These are phyloP conservation scores for Spathaspora arborariae DNA, from an alignment of 805 yeast genomes.

Conservation along the genomic window DNA sequence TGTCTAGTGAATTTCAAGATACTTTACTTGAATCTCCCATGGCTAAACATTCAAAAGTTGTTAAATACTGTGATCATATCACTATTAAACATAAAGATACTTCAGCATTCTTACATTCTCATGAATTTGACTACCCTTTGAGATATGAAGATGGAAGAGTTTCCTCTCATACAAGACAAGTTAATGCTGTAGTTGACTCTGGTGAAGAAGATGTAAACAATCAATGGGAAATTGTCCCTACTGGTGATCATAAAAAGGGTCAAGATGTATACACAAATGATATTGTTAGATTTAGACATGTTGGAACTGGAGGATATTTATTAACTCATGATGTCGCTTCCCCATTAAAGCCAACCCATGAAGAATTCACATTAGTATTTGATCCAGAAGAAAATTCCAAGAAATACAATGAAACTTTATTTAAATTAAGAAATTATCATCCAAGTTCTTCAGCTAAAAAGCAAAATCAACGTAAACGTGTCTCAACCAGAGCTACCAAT, in stretches of 20 bases:
- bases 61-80: slow-evolving; percentile 72
- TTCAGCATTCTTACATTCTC: slow-evolving; percentile 79
- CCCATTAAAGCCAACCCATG: slow-evolving; percentile 86
- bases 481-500: slow-evolving; percentile 68
- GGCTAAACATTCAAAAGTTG: slow-evolving; percentile 64
- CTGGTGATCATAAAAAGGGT: slow-evolving; percentile 33
- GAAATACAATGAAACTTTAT: slow-evolving; percentile 66
- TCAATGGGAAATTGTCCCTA: slow-evolving; percentile 84
- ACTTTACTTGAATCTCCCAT: slow-evolving; percentile 80
- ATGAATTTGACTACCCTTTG: slow-evolving; percentile 68
- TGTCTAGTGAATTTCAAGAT: slow-evolving; percentile 95
- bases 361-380: slow-evolving; percentile 78
- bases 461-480: slow-evolving; percentile 41
- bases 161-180: slow-evolving; percentile 93
- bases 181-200: slow-evolving; percentile 59
- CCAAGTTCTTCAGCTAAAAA: slow-evolving; percentile 38
- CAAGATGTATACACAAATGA: slow-evolving; percentile 65
- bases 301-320: slow-evolving; percentile 72
- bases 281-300: slow-evolving; percentile 73
- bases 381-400: slow-evolving; percentile 62
- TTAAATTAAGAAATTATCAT: slow-evolving; percentile 58
- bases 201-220: slow-evolving; percentile 54
- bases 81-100: slow-evolving; percentile 82
- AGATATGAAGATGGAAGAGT: slow-evolving; percentile 96
- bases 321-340: slow-evolving; percentile 96